Conservation (phyloP, 345 rosid genomes). For the Pelargonium nanum region DNA sequence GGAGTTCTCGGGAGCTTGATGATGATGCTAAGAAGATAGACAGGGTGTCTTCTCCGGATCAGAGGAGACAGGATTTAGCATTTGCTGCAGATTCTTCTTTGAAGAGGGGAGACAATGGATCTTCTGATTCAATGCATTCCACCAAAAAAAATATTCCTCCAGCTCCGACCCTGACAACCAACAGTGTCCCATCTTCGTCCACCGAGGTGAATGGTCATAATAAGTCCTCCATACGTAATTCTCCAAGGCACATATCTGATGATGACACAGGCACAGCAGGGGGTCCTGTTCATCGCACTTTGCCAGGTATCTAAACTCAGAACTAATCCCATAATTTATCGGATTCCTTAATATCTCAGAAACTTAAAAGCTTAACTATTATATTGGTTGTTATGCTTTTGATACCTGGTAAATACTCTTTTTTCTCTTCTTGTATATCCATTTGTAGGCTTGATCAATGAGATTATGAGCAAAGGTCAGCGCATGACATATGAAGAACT, state of each 20-base stretch:
- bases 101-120: constrained; percentile 45
- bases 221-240: constrained; percentile 44
- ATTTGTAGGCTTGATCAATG: constrained; percentile 58
- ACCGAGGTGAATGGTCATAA: constrained; percentile 53
- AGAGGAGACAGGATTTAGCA: constrained; percentile 42
- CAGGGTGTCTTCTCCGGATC: constrained; percentile 51
- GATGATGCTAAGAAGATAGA: constrained; percentile 47
- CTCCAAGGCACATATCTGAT: constrained; percentile 55
- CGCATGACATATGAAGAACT: constrained; percentile 94
- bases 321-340: background rate
- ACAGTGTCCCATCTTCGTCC: constrained; percentile 76
- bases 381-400: background rate
- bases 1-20: constrained; percentile 40
- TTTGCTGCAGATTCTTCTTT: constrained; percentile 28
- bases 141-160: constrained; percentile 33
- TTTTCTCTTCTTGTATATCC: constrained; percentile 1
- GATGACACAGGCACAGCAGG: constrained; percentile 44
- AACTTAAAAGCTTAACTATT: background rate
- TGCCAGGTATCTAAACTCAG: constrained; percentile 44
- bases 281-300: constrained; percentile 54
- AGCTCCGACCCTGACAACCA: constrained; percentile 44
- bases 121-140: constrained; percentile 17
- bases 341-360: background rate
- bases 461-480: constrained; percentile 88
- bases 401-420: background rate